Conservation (phyloP, 2,329 filamentous ascomycete species). For the Colletotrichum kahawae region DNA sequence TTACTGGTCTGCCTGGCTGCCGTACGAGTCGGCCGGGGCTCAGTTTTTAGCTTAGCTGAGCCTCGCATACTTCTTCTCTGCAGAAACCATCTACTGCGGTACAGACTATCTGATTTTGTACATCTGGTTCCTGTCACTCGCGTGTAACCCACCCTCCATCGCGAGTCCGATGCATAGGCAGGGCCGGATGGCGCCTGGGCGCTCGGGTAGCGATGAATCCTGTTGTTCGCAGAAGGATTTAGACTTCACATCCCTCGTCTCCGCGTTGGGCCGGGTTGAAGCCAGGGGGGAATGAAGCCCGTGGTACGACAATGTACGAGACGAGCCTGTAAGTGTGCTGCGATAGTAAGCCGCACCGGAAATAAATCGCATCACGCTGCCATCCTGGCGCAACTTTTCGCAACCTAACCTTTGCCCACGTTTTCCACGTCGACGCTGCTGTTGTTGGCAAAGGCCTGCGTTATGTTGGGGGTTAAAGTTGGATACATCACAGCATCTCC, state of each 20-base stretch:
- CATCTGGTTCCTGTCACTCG: not conserved
- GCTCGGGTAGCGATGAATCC: not conserved
- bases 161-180: not conserved
- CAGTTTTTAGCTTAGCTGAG: not conserved
- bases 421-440: not conserved
- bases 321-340: not conserved
- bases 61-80: not conserved
- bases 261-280: not conserved
- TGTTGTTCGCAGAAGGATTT: not conserved
- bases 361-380: not conserved
- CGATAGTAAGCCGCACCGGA: not conserved
- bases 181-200: not conserved
- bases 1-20: not conserved
- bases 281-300: not conserved
- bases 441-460: not conserved
- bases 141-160: constrained; percentile 9
- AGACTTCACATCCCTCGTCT: constrained; percentile 5
- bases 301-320: not conserved
- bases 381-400: not conserved
- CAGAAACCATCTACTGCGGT: not conserved
- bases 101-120: not conserved
- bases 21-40: not conserved
- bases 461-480: not conserved
- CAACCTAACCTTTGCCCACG: not conserved
- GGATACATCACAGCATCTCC: not conserved